These are phyloP conservation scores for Cucurbitaria berberidis DNA, from an alignment of 2,329 filamentous ascomycete species.

Conservation along the genomic window DNA sequence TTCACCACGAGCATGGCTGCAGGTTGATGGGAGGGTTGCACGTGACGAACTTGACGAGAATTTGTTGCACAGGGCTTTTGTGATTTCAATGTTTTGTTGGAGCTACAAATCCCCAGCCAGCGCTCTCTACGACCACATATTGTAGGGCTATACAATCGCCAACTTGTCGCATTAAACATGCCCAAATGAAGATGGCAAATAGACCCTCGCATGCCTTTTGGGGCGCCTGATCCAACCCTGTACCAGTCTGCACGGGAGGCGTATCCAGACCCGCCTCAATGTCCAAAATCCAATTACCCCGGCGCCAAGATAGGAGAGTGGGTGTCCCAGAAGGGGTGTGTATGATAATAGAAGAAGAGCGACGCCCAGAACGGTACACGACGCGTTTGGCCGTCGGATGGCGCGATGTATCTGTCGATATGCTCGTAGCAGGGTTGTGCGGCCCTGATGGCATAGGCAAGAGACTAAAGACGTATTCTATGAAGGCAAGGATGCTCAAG, in stretches of 20 bases:
- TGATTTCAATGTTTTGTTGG: conserved; percentile 9
- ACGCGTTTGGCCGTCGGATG: neutral
- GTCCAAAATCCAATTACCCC: conserved; percentile 20
- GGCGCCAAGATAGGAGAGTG: conserved; percentile 22
- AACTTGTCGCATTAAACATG: conserved; percentile 13
- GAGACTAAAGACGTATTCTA: neutral
- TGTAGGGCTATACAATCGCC: conserved; percentile 7
- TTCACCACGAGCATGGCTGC: too few species aligned
- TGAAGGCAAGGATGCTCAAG: conserved; percentile 19
- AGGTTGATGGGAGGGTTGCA: too few species aligned
- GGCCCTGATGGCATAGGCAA: neutral
- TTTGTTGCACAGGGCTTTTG: neutral
- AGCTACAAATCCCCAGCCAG: conserved; percentile 12
- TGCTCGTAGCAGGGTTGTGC: neutral
- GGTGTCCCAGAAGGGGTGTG: conserved; percentile 14
- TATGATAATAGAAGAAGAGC: conserved; percentile 26
- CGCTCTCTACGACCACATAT: conserved; percentile 9
- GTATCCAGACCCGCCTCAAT: conserved; percentile 31
- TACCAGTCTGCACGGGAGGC: conserved; percentile 29
- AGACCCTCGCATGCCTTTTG: conserved; percentile 9
- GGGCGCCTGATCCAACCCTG: conserved; percentile 8
- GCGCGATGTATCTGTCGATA: neutral
- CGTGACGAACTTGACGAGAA: too few species aligned
- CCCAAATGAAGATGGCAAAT: neutral
- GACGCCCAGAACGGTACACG: neutral